A percentile compares a stretch with the other conserved stretches of the same genome.
phyloP scores from a whole-genome alignment of 805 yeast species.

The Nakazawaea populi region DNA sequence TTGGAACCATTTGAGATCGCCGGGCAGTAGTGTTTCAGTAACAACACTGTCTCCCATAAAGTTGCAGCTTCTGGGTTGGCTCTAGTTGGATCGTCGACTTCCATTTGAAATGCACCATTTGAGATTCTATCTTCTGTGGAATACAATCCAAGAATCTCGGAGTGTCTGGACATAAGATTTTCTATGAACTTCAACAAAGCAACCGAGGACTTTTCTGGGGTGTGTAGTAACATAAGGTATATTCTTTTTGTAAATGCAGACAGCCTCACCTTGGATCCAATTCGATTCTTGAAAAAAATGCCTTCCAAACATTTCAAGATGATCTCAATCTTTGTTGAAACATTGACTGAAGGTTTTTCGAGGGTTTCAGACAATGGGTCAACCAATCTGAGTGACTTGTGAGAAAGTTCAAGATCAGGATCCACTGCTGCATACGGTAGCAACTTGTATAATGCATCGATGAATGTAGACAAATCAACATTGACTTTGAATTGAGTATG shows the following conservation, averaged over 20 bases:
- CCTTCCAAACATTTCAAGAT: slow-evolving; percentile 71
- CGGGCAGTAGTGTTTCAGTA: slow-evolving; percentile 82
- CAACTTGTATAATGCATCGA: slow-evolving; percentile 66
- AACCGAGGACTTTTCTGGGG: slow-evolving; percentile 84
- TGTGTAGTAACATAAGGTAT: slow-evolving; percentile 57
- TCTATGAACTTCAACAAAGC: slow-evolving; percentile 77
- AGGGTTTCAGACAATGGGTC: slow-evolving; percentile 58
- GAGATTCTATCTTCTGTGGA: slow-evolving; percentile 84
- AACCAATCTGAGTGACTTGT: slow-evolving; percentile 70
- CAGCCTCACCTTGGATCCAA: slow-evolving; percentile 63
- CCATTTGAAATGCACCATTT: slow-evolving; percentile 71
- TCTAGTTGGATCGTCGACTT: slow-evolving; percentile 61
- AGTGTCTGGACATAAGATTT: slow-evolving; percentile 64
- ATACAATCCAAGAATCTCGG: slow-evolving; percentile 68
- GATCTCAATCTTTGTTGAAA: slow-evolving; percentile 85
- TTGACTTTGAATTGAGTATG: slow-evolving; percentile 68
- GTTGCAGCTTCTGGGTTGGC: slow-evolving; percentile 85
- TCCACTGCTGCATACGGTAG: slow-evolving; percentile 68
- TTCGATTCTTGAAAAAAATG: slow-evolving; percentile 70
- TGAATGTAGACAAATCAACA: slow-evolving; percentile 77
- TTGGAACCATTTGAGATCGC: slow-evolving; percentile 64
- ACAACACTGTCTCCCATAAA: slow-evolving; percentile 78
- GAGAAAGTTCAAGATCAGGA: slow-evolving; percentile 80
- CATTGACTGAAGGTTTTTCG: slow-evolving; percentile 69
- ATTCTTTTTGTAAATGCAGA: slow-evolving; percentile 80